phyloP scores from a whole-genome alignment of 2,329 filamentous ascomycete genomes.

The Aotearoamyces nothofagi region DNA sequence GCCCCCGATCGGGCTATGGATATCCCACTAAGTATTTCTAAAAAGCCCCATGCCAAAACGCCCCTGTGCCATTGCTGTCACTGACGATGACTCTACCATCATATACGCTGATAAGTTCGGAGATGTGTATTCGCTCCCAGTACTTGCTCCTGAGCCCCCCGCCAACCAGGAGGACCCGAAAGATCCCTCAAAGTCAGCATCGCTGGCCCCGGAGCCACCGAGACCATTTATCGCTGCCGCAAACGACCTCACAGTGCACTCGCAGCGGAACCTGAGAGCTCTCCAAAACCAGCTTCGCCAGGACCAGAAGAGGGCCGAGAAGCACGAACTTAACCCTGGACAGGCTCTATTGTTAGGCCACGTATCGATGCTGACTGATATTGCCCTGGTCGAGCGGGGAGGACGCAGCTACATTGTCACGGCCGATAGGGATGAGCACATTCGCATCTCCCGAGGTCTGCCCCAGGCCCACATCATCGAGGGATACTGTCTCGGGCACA shows the following conservation, averaged over 20 bases:
- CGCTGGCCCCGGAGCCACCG: constrained; percentile 11
- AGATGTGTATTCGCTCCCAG: constrained; percentile 80
- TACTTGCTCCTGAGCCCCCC: constrained; percentile 28
- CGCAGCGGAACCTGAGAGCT: constrained; percentile 43
- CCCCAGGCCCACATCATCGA: constrained; percentile 84
- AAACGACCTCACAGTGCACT: constrained; percentile 47
- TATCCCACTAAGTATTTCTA: constrained; percentile 4
- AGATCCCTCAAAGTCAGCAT: constrained; percentile 2
- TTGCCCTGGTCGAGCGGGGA: constrained; percentile 41
- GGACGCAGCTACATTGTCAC: constrained; percentile 46
- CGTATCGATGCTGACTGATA: constrained; percentile 82
- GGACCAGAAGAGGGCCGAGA: constrained; percentile 17
- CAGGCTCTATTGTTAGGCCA: constrained; percentile 75
- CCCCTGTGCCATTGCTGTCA: constrained; percentile 60
- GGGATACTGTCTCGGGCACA: constrained; percentile 76
- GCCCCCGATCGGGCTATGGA: constrained; percentile 1
- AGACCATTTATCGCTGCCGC: constrained; percentile 31
- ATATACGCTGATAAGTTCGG: constrained; percentile 90
- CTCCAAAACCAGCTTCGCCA: constrained; percentile 41
- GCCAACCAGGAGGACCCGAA: constrained; percentile 7
- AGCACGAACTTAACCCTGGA: constrained; percentile 41
- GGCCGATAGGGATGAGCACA: constrained; percentile 64
- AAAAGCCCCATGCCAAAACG: constrained; percentile 83
- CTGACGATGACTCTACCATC: constrained; percentile 55
- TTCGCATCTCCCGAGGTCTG: constrained; percentile 68